These are phyloP conservation scores for Salix brachista DNA, from an alignment of 345 rosid species.

Conservation along the genomic window DNA sequence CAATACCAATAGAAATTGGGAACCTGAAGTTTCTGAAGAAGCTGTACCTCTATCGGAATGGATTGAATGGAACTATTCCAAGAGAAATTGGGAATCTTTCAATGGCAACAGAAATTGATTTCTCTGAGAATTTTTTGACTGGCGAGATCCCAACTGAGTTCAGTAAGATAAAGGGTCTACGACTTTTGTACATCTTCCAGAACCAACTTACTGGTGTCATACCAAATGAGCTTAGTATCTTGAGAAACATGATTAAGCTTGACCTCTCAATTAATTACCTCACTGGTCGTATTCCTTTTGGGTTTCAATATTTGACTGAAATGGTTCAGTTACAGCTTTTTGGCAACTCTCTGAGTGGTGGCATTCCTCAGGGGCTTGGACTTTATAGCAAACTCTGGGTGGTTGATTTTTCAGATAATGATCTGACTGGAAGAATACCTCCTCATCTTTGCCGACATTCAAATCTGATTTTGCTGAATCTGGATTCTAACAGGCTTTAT, in stretches of 20 bases:
- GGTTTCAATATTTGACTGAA: constrained; percentile 51
- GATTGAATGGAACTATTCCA: constrained; percentile 70
- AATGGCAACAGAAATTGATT: constrained; percentile 60
- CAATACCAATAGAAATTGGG: constrained; percentile 56
- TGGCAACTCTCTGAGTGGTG: constrained; percentile 58
- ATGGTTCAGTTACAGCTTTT: constrained; percentile 68
- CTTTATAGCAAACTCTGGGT: constrained; percentile 49
- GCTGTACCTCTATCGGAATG: constrained; percentile 64
- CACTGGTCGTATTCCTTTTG: constrained; percentile 56
- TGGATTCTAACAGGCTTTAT: constrained; percentile 62
- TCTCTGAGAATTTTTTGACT: constrained; percentile 62
- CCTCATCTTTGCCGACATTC: constrained; percentile 58
- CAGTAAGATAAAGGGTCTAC: constrained; percentile 51
- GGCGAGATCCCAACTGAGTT: constrained; percentile 62
- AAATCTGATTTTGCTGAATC: constrained; percentile 63
- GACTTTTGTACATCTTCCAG: constrained; percentile 63
- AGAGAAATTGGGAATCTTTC: constrained; percentile 52
- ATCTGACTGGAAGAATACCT: constrained; percentile 61
- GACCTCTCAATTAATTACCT: constrained; percentile 76
- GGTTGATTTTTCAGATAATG: constrained; percentile 61
- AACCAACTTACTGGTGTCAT: constrained; percentile 58
- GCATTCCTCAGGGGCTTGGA: constrained; percentile 66
- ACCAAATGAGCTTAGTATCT: constrained; percentile 58
- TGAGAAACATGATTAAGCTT: constrained; percentile 50
- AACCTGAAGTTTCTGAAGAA: constrained; percentile 45